Evolutionary conservation across 2,329 filamentous ascomycete genomes (phyloP).

Genomic region (Periconia sp.): DNA sequence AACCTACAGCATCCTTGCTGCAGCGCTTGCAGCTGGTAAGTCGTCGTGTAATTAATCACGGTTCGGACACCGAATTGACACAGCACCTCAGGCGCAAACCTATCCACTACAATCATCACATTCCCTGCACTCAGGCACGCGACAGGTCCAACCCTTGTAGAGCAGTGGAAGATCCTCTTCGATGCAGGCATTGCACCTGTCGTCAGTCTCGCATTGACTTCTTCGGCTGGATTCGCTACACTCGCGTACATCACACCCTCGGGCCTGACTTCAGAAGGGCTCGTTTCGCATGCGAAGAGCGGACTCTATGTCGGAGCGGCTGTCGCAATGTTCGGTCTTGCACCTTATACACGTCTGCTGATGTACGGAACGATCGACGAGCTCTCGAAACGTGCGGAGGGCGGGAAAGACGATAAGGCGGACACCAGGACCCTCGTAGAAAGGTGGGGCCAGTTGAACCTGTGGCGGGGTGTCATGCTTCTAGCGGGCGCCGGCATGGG

Average conservation of each 20-base stretch:
- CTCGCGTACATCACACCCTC: slow-evolving; percentile 16
- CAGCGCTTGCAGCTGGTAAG: slow-evolving; percentile 23
- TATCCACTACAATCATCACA: slow-evolving; percentile 21
- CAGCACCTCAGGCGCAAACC: slow-evolving; percentile 18
- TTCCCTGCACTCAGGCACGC: slow-evolving; percentile 23
- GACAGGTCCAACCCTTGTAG: slow-evolving; percentile 10
- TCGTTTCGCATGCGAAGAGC: slow-evolving; percentile 7
- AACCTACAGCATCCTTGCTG: slow-evolving; percentile 26
- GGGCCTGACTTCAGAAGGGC: neutral
- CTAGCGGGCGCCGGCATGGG: slow-evolving; percentile 16
- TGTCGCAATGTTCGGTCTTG: slow-evolving; percentile 17
- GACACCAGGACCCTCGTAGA: slow-evolving; percentile 17
- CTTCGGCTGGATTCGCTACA: slow-evolving; percentile 19
- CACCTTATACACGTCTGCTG: slow-evolving; percentile 19
- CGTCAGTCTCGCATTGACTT: slow-evolving; percentile 18
- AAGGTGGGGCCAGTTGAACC: slow-evolving; percentile 21
- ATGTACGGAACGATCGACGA: slow-evolving; percentile 14
- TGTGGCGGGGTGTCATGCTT: slow-evolving; percentile 16
- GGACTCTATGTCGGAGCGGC: slow-evolving; percentile 19
- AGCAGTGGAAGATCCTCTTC: slow-evolving; percentile 29
- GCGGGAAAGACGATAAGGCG: neutral
- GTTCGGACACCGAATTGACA: neutral
- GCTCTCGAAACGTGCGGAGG: slow-evolving; percentile 13
- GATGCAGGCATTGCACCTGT: slow-evolving; percentile 23
- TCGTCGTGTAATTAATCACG: neutral